Evolutionary conservation across 208 protist genomes (phyloP).

Genomic region (Crithidia mellificae): DNA sequence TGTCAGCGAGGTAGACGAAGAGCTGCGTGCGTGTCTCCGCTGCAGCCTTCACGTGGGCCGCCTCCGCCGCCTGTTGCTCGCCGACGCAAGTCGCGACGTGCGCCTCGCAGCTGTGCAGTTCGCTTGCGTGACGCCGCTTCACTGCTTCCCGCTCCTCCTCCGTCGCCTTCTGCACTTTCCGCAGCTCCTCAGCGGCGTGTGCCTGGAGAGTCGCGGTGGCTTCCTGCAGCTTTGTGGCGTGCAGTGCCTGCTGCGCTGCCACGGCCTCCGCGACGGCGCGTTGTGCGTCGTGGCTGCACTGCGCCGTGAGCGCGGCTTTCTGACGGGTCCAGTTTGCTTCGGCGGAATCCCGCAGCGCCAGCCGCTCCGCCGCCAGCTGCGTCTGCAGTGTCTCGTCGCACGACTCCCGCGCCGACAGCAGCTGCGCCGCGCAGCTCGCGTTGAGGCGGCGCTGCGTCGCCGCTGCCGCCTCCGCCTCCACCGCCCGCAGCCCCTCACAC

Average conservation of each 20-base stretch:
- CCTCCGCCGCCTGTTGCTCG: neutral
- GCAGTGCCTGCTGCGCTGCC: neutral
- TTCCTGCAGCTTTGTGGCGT: neutral
- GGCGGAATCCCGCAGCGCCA: neutral
- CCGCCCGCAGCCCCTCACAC: constrained; percentile 4
- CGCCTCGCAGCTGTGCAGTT: constrained; percentile 11
- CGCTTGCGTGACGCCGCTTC: neutral
- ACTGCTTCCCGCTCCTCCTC: neutral
- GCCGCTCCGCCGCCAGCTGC: constrained; percentile 14
- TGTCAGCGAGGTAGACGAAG: constrained; percentile 3
- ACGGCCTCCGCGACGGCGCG: constrained; percentile 3
- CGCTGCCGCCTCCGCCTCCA: neutral
- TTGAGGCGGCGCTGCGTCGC: constrained; percentile 10
- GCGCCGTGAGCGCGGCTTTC: constrained; percentile 4
- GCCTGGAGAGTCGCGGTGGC: neutral
- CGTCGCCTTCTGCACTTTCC: neutral
- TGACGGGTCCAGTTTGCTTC: constrained; percentile 4
- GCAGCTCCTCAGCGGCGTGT: neutral
- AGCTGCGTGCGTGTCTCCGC: constrained; percentile 6
- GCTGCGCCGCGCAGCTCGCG: constrained; percentile 11
- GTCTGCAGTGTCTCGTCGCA: neutral
- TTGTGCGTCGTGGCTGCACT: constrained; percentile 11
- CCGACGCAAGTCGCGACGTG: constrained; percentile 4
- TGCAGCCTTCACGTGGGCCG: neutral
- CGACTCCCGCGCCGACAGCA: neutral